Base-by-base conservation (phyloP, 257 asterid species). In the Solanum appendiculatum region DNA sequence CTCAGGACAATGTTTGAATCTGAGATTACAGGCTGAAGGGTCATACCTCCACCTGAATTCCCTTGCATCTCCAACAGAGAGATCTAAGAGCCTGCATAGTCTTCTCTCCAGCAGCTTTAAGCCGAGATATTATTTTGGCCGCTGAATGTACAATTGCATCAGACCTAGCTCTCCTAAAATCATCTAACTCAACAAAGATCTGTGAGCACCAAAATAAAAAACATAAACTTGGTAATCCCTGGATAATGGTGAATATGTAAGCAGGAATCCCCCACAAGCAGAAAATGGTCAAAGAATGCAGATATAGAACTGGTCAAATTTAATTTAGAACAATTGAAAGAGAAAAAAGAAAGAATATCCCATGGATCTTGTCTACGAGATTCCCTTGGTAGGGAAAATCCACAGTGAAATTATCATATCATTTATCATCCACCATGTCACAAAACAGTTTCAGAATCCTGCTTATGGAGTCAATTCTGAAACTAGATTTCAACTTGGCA, bases 61-160 rank as follows among this genome's bases (percentile, higher is more conserved):
- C 98, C 95, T 94, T 94, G 94, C 95, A 92, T 93, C 98, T 94
- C 99, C 97, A 96, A 90, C 99, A 97, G 46, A 96, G 93, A 64
- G 99, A 95, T 91, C 93, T 94, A 84, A 97, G 94, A 84, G 99
- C 98, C 88, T 97, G 98, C 18, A 88, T 89, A 87, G 95, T 97
- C 97, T 95, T 97, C 88, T 97, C 98, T 87, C 98, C 98, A 74
- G 97, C 97, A 89, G 97, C 98, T 91, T 94, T 95, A 82, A 97
- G 93, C 85, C 94, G 98, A 83, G 96, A 91, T 86, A 96, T 93
- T 82, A 97, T 96, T 87, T 95, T 97, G 88, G 93, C 94, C 82
- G 98, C 97, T 81, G 99, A 96, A 91, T 97, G 99, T 88, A 98
- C 98, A 87, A 96, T 96, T 77, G 98, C 98, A 93, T 97, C 99